Conservation (phyloP, 257 asterid genomes). For the Nicotiana tomentosiformis region DNA sequence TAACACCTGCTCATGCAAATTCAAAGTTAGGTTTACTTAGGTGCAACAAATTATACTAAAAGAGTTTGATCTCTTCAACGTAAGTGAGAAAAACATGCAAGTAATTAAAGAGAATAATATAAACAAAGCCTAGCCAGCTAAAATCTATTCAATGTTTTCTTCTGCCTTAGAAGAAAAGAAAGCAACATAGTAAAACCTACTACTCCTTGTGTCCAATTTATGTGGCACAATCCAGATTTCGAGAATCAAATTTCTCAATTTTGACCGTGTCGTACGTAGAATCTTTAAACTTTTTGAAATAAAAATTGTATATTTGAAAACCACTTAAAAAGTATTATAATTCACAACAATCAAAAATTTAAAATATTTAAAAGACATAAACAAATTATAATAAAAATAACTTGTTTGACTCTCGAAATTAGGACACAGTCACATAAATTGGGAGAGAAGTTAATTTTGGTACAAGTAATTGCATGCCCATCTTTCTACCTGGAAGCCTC, state of each 20-base stretch:
- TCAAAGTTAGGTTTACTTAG: slow-evolving; percentile 59
- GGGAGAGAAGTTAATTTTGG: not conserved
- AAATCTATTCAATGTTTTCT: not conserved
- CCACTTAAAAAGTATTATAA: too few species aligned
- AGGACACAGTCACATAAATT: too few species aligned
- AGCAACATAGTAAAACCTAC: slow-evolving; percentile 30
- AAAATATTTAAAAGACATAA: too few species aligned
- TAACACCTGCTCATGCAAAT: slow-evolving; percentile 51
- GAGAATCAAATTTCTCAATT: too few species aligned
- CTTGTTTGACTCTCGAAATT: too few species aligned
- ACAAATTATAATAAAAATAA: too few species aligned
- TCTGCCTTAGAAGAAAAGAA: slow-evolving; percentile 12
- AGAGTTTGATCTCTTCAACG: not conserved
- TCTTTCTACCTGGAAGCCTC: slow-evolving; percentile 46
- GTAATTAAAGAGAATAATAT: not conserved
- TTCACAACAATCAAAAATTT: too few species aligned
- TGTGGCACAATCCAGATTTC: too few species aligned
- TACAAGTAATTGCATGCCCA: not conserved
- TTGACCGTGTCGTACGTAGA: too few species aligned
- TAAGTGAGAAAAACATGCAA: not conserved
- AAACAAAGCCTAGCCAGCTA: slow-evolving; percentile 29
- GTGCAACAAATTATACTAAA: slow-evolving; percentile 32
- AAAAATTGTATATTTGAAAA: too few species aligned
- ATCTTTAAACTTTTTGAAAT: too few species aligned
- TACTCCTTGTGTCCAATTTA: not conserved